These are phyloP conservation scores for Musa troglodytarum DNA, from an alignment of 176 grass and related monocot genomes.

Conservation along the genomic window DNA sequence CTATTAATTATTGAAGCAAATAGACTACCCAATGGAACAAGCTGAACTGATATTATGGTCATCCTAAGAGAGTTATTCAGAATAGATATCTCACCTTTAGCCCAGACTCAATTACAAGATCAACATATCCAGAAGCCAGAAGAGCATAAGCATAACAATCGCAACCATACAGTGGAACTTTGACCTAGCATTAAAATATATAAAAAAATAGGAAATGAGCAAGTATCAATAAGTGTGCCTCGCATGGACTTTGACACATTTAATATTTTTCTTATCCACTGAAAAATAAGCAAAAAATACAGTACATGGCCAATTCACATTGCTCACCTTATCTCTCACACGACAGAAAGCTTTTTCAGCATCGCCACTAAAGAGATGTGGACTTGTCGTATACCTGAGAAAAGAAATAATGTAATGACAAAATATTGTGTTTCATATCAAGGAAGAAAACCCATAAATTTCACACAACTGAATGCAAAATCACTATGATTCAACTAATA, in stretches of 20 bases:
- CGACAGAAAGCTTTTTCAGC: slow-evolving; percentile 67
- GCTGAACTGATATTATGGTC: neutral
- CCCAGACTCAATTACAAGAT: slow-evolving; percentile 88
- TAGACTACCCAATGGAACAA: neutral
- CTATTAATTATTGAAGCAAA: neutral
- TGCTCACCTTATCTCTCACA: slow-evolving; percentile 65
- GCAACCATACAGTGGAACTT: slow-evolving; percentile 92
- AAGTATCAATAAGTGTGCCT: neutral
- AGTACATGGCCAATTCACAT: too few relatives aligned
- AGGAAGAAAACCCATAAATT: too few relatives aligned
- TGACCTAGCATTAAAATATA: slow-evolving; percentile 51
- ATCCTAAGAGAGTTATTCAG: neutral
- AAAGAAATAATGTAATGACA: slow-evolving; percentile 12
- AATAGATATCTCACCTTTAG: slow-evolving; percentile 51
- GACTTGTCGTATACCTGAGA: slow-evolving; percentile 86
- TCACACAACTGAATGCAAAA: too few relatives aligned
- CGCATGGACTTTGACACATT: neutral
- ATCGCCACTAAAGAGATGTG: slow-evolving; percentile 71
- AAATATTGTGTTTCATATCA: neutral
- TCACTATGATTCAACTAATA: neutral
- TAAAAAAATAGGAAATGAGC: slow-evolving; percentile 6
- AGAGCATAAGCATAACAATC: slow-evolving; percentile 98
- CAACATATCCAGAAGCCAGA: slow-evolving; percentile 77
- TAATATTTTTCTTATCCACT: neutral
- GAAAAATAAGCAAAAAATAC: neutral